Evolutionary conservation across 257 asterid genomes (phyloP), one percentile per base, ranked within the genome.

Genomic region (Nicotiana attenuata): DNA sequence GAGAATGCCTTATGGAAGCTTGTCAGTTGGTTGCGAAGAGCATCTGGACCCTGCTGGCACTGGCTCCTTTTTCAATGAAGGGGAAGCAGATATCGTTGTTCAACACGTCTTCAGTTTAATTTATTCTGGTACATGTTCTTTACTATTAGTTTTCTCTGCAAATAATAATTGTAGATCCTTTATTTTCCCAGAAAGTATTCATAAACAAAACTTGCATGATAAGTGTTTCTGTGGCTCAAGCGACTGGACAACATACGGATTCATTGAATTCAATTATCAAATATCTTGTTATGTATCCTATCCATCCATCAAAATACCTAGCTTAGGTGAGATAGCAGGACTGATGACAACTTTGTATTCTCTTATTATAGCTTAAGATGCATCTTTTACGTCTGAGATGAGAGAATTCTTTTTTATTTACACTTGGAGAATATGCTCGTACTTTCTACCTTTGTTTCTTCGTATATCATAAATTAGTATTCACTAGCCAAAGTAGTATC

Each of bases 31-130:
- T 82, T 95, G 99, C 86, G 98, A 95, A 84, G 99, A 95, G 91
- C 93, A 94, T 83, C 81, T 95, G 83, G 99, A 95, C 86, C 99
- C 98, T 87, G 94, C 97, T 84, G 99, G 99, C 85, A 95, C 99
- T 22, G 99, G 99, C 85, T 95, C 99, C 83, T 92, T 91, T 88
- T 93, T 88, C 94, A 95, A 95, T 63, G 98, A 93, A 86, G 98
- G 99, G 83, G 99, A 95, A 87, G 98, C 98, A 57, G 99, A 95
- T 80, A 87, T 95, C 20, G 96, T 95, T n/a, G 87, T 90, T 63
- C 94, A 93, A 75, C 99, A 95, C 82, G 91, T 95, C 85, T 91
- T 87, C 86, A 81, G 92, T 86, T 88, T 95, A 93, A 92, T 95
- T 78, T 91, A 91, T 90, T 84, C 99, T 52, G 99, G 99, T 95